phyloP scores from a whole-genome alignment of 2,329 filamentous ascomycete species.

The Trichoderma breve region DNA sequence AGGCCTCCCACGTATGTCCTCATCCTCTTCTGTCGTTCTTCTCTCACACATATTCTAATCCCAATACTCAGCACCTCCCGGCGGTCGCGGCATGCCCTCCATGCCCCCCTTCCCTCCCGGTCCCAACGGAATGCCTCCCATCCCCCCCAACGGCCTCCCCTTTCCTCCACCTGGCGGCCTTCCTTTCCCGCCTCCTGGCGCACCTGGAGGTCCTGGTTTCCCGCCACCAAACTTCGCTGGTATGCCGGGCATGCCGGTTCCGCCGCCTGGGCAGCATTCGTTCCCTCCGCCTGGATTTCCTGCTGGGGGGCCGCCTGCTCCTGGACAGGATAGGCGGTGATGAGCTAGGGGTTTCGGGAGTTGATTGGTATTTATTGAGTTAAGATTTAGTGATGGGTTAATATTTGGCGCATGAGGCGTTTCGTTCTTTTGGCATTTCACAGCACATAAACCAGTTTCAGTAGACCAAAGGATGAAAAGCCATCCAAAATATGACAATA shows the following conservation, averaged over 20 bases:
- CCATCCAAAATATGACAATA: not conserved
- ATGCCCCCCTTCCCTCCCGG: constrained; percentile 46
- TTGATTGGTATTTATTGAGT: not conserved
- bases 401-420: constrained; percentile 34
- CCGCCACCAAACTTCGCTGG: constrained; percentile 33
- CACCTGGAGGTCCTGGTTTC: constrained; percentile 28
- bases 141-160: constrained; percentile 39
- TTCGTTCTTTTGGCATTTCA: constrained; percentile 16
- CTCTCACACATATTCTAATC: not conserved
- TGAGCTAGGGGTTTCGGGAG: not conserved
- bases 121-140: constrained; percentile 34
- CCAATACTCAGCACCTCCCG: constrained; percentile 46
- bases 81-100: constrained; percentile 46
- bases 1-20: constrained; percentile 52
- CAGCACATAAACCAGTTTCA: not conserved
- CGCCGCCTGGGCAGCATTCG: constrained; percentile 39
- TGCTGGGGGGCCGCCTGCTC: constrained; percentile 36
- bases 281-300: constrained; percentile 41
- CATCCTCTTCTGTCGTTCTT: too few species aligned
- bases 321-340: constrained; percentile 42
- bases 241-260: constrained; percentile 37
- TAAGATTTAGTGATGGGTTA: not conserved
- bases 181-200: constrained; percentile 29
- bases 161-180: constrained; percentile 41
- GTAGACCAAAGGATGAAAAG: not conserved